phyloP scores from a whole-genome alignment of 306 rosid genomes.

The Abrus pulchellus region DNA sequence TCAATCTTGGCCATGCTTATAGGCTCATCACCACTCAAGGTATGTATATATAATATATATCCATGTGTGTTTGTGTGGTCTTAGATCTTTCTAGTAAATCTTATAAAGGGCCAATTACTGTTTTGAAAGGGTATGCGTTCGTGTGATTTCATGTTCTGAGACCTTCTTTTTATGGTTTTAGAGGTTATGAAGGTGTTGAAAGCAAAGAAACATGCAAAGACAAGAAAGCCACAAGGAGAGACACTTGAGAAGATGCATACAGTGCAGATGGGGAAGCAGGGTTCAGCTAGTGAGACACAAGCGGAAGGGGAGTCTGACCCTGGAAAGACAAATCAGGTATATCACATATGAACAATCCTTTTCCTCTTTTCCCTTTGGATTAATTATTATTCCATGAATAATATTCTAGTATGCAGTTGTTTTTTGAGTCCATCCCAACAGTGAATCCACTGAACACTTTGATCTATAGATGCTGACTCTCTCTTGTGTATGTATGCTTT shows the following conservation, averaged over 20 bases:
- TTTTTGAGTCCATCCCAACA: slow-evolving; percentile 11
- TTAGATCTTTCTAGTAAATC: slow-evolving; percentile 22
- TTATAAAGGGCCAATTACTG: slow-evolving; percentile 35
- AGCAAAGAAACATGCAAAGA: slow-evolving; percentile 85
- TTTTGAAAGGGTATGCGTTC: slow-evolving; percentile 1
- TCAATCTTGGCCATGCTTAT: slow-evolving; percentile 96
- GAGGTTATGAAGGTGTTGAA: slow-evolving; percentile 92
- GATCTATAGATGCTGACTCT: slow-evolving; percentile 38
- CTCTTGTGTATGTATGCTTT: not conserved
- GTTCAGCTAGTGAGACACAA: slow-evolving; percentile 53
- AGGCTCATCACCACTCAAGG: slow-evolving; percentile 92
- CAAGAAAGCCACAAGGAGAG: slow-evolving; percentile 67
- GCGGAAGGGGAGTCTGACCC: slow-evolving; percentile 49
- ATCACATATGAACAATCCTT: slow-evolving; percentile 32
- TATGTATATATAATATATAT: not conserved
- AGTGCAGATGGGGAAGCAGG: slow-evolving; percentile 38
- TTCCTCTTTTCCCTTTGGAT: slow-evolving; percentile 28
- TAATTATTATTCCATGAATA: slow-evolving; percentile 26
- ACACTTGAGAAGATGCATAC: slow-evolving; percentile 45
- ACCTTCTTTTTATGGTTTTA: slow-evolving; percentile 44
- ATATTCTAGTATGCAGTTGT: slow-evolving; percentile 11
- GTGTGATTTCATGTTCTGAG: slow-evolving; percentile 36
- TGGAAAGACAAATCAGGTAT: slow-evolving; percentile 63
- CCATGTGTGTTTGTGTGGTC: not conserved
- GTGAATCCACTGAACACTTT: slow-evolving; percentile 37